Evolutionary conservation across 225 moss, liverwort and hornwort species (phyloP), one percentile per base, ranked within the genome.

Genomic region (Antitrichia curtipendula): DNA sequence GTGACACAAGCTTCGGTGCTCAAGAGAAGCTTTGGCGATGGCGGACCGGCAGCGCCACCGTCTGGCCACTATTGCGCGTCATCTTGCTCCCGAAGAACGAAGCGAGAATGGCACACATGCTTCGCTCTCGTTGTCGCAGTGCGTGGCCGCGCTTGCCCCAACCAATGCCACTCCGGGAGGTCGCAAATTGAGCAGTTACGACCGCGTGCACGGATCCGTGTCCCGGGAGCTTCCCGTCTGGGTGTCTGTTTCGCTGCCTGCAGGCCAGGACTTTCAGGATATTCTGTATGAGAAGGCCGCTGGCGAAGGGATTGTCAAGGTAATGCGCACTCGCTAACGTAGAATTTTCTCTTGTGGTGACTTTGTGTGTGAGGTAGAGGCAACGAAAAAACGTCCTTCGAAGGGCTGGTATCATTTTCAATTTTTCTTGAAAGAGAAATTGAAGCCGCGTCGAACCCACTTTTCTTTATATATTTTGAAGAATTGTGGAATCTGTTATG

Each of bases 301-400:
- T 11, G 93, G 93, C 31, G 97, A 97, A 43, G 96, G 95, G 36
- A 96, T 99, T 66, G 97, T 84, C 81, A 99, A 99, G 99, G 98
- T 99, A 78, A 59, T 3, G 25, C 58, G 13, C 53, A 36, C 43
- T 66, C 83, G 12, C 71, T 13, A 12, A 13, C 40, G 24, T 49
- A 47, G 68, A 71, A 52, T 60, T 32, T 66, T 80, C 40, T 23
- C 28, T 54, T 65, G 38, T 36, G 13, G 41, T 23, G 54, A 27
- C 62, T 73, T 66, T 22, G 29, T 62, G 32, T 71, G 58, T 72
- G 43, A 71, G 71, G 58, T 57, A 34, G 57, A 43, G 45, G 45
- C 84, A 43, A 16, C 25, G 47, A 31, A 40, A 29, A 29, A 21
- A 16, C 29, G 11, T 53, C 8, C 40, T 52, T 52, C 76, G 13